A percentile compares a stretch with the other conserved stretches of the same genome.
These are phyloP conservation scores for Epichloe sp. DNA, from an alignment of 2,329 filamentous ascomycete species.

Conservation along the genomic window DNA sequence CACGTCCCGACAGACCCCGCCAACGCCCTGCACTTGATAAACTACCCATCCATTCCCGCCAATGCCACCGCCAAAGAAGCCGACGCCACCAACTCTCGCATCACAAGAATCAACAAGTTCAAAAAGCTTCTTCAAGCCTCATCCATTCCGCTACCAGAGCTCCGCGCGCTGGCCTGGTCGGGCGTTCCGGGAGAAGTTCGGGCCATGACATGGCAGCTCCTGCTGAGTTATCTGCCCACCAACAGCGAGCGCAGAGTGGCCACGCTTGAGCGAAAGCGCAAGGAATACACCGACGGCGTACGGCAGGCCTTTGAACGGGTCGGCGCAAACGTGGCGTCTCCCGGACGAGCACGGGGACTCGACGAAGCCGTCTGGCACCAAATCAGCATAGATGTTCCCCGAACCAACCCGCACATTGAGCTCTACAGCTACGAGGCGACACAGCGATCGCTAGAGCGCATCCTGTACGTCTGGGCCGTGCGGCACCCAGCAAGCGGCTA, in stretches of 20 bases:
- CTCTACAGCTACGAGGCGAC: constrained; percentile 94
- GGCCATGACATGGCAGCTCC: constrained; percentile 96
- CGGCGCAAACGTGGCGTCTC: constrained; percentile 28
- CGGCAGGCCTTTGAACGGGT: constrained; percentile 56
- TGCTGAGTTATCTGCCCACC: constrained; percentile 92
- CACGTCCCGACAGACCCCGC: constrained; percentile 53
- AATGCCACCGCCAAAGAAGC: constrained; percentile 71
- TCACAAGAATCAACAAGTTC: constrained; percentile 95
- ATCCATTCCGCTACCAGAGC: constrained; percentile 71
- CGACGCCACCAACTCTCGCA: constrained; percentile 75
- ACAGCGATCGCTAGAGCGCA: constrained; percentile 83
- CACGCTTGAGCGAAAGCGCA: constrained; percentile 84
- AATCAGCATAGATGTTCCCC: constrained; percentile 94
- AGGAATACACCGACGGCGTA: constrained; percentile 92
- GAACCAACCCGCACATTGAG: constrained; percentile 91
- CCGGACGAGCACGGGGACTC: constrained; percentile 49
- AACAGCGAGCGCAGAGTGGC: constrained; percentile 85
- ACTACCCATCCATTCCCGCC: constrained; percentile 61
- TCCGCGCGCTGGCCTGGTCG: constrained; percentile 82
- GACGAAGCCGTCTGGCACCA: constrained; percentile 99
- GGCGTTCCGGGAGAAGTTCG: constrained; percentile 90
- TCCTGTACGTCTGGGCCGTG: constrained; percentile 95
- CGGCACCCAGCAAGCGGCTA: constrained; percentile 95
- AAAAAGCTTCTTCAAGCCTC: constrained; percentile 90
- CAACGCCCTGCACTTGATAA: constrained; percentile 88